Evolutionary conservation across 345 rosid species (phyloP).

Genomic region (Arabidopsis suecica): DNA sequence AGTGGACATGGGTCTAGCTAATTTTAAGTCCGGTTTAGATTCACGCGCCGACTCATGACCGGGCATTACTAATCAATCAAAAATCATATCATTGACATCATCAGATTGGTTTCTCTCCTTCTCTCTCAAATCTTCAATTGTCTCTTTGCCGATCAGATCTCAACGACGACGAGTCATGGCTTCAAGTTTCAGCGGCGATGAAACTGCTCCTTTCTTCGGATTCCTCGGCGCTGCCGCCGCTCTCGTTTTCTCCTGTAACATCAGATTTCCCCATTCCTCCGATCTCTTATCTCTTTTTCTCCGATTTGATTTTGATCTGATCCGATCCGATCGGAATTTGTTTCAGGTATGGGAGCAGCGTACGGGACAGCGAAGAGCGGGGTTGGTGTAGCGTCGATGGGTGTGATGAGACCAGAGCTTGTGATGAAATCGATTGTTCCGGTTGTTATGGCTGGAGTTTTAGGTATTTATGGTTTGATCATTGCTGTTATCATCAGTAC

Average conservation of each 20-base stretch:
- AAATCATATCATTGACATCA: conserved; percentile 1
- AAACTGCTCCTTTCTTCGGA: conserved; percentile 88
- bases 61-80: conserved; percentile 22
- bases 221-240: conserved; percentile 94
- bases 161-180: conserved; percentile 49
- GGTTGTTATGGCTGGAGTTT: conserved; percentile 88
- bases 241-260: conserved; percentile 86
- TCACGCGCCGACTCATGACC: conserved; percentile 17
- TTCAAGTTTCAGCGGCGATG: conserved; percentile 75
- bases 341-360: conserved; percentile 81
- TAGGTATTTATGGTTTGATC: conserved; percentile 82
- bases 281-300: background rate
- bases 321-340: background rate
- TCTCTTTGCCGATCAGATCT: conserved; percentile 44
- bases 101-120: conserved; percentile 20
- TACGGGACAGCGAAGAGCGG: conserved; percentile 89
- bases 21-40: conserved; percentile 26
- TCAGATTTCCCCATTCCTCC: background rate
- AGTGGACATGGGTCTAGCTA: conserved; percentile 13
- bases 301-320: background rate
- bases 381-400: conserved; percentile 87
- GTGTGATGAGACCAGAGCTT: conserved; percentile 91
- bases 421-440: conserved; percentile 91
- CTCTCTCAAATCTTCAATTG: conserved; percentile 17
- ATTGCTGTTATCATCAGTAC: conserved; percentile 87